Evolutionary conservation across 164 flowering plant genomes (phyloP), one percentile per base, ranked within the genome.

Genomic region (Saururus chinensis): DNA sequence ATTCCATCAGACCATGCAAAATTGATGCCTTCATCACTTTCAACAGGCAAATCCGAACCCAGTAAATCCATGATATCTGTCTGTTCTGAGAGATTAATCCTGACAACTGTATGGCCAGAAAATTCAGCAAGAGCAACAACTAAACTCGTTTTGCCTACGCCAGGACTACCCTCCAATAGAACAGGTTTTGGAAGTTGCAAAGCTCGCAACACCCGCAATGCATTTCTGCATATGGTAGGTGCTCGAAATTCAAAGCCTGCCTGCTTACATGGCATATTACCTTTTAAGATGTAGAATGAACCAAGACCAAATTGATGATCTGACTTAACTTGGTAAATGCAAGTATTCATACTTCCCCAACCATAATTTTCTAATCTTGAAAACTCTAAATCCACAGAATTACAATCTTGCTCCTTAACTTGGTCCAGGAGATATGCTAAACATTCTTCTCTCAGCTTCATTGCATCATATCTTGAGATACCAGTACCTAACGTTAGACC

Each of bases 1-100:
- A 95, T 91, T 49, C 99, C 97, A 81, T 95, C 99, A 58, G 96
- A 91, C 99, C 99, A 95, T 4, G 97, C 90, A 84, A 93, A 93
- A 70, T 83, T 82, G 72, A 93, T 77, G 56, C 89, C 96, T 37
- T 82, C 88, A 21, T 80, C 84, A 66, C 89, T 81, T 40, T 91
- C 97, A 58, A 81, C 80, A 53, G 99, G 99, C 70, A 91, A 81
- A 71, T 95, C 97, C 11, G 99, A 84, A 22, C 99, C 99, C 81
- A 95, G 71, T 60, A 95, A 69, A 75, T 95, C 99, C 96, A 89
- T 89, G 23, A 95, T 82, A 71, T 95, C 99, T 57, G 99, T 95
- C 97, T 92, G 97, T 79, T 95, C 99, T 57, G 99, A 95, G 59
- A 95, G 77, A 75, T 95, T 95, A 56, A 95, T 87, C 26, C 99